These are phyloP conservation scores for Salix dunnii DNA, from an alignment of 345 rosid species.

Conservation along the genomic window DNA sequence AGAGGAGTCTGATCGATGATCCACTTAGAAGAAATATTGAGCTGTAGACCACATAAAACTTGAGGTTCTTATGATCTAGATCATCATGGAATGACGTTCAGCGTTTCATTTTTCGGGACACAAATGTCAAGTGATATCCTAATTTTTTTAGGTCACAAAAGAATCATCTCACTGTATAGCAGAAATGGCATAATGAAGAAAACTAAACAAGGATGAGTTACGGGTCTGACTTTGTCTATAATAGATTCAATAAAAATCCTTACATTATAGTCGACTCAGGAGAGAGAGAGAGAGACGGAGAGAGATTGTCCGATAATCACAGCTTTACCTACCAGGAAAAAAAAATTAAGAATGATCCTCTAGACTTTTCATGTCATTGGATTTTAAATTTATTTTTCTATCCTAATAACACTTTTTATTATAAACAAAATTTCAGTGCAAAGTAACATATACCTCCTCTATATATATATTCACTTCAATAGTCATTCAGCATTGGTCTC, in stretches of 20 bases:
- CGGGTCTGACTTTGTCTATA: background rate
- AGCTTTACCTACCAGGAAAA: conserved; percentile 25
- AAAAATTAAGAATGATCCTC: conserved; percentile 5
- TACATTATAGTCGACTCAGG: background rate
- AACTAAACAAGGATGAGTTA: background rate
- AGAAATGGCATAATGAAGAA: background rate
- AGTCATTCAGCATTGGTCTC: background rate
- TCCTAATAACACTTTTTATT: background rate
- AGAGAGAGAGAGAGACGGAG: background rate
- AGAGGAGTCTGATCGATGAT: conserved; percentile 24
- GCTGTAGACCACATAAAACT: background rate
- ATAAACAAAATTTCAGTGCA: background rate
- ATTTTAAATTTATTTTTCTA: background rate
- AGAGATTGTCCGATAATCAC: background rate
- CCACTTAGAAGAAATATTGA: conserved; percentile 23
- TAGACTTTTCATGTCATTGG: conserved; percentile 8
- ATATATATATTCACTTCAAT: background rate
- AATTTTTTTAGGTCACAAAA: background rate
- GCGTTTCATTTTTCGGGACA: conserved; percentile 2
- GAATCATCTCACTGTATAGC: background rate
- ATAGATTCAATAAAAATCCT: background rate
- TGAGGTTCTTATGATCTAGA: background rate
- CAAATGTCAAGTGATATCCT: background rate
- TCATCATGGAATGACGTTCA: conserved; percentile 2
- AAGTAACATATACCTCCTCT: background rate